Conservation (phyloP, 2,329 filamentous ascomycete species). For the Bertia moriformis region DNA sequence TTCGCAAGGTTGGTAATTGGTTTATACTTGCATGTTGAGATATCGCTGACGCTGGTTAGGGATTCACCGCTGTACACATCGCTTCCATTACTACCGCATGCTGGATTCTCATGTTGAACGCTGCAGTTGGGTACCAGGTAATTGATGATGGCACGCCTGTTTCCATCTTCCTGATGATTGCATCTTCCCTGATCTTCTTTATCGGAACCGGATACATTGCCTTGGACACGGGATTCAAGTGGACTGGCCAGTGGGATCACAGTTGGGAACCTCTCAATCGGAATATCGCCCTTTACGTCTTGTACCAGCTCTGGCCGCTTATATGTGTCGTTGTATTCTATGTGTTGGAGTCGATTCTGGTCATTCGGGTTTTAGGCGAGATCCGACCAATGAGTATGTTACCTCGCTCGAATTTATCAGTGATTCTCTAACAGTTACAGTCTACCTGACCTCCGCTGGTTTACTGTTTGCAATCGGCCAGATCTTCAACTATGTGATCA, state of each 20-base stretch:
- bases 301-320: conserved; percentile 81
- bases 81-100: conserved; percentile 75
- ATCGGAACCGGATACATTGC: conserved; percentile 90
- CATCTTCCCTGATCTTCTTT: conserved; percentile 60
- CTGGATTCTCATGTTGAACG: conserved; percentile 87
- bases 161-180: conserved; percentile 61
- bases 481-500: conserved; percentile 90
- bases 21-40: neutral
- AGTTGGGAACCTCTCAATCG: conserved; percentile 41
- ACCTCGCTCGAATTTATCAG: no score
- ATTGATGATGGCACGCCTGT: conserved; percentile 83
- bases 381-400: conserved; percentile 59
- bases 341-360: conserved; percentile 68
- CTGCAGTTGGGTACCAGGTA: conserved; percentile 80
- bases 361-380: conserved; percentile 76
- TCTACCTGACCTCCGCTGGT: conserved; percentile 62
- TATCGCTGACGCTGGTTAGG: conserved; percentile 32
- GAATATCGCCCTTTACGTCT: conserved; percentile 76
- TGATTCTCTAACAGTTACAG: neutral
- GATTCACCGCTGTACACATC: conserved; percentile 79
- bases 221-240: conserved; percentile 78
- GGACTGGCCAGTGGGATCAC: conserved; percentile 51
- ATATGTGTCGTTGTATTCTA: conserved; percentile 83
- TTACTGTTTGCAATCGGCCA: conserved; percentile 83
- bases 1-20: conserved; percentile 62